Conservation (phyloP, 192 early-diverging fungal species). For the Mortierella hygrophila region DNA sequence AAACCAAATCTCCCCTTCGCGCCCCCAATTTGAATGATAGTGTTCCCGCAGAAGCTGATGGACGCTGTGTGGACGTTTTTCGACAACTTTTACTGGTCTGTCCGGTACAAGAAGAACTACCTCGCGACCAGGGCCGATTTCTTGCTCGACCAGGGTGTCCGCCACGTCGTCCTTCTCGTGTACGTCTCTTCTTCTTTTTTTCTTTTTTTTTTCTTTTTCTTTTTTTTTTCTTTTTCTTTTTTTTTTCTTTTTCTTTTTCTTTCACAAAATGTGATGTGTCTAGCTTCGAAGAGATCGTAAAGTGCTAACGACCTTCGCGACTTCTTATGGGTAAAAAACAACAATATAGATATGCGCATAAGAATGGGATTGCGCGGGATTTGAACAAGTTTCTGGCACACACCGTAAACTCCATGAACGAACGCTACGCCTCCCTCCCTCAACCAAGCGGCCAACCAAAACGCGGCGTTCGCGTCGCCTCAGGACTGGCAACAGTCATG, state of each 20-base stretch:
- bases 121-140: conserved; percentile 40
- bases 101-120: conserved; percentile 52
- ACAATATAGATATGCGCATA: conserved; percentile 51
- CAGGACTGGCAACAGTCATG: conserved; percentile 58
- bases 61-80: conserved; percentile 58
- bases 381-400: conserved; percentile 47
- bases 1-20: not conserved
- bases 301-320: too few species aligned
- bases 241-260: too few species aligned
- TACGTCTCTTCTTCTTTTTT: not conserved
- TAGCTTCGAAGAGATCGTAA: too few species aligned
- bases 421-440: conserved; percentile 20
- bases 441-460: not conserved
- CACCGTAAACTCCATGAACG: conserved; percentile 52
- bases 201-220: not conserved
- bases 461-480: conserved; percentile 34
- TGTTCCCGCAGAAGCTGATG: conserved; percentile 57
- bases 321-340: not conserved
- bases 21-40: not conserved
- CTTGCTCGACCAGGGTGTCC: conserved; percentile 49
- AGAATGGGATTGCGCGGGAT: conserved; percentile 58
- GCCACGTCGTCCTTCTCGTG: conserved; percentile 55
- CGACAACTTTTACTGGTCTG: conserved; percentile 57
- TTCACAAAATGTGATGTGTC: too few species aligned
- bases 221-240: not conserved